phyloP scores from a whole-genome alignment of 2,329 filamentous ascomycete species.

The Pseudogymnoascus sp. region DNA sequence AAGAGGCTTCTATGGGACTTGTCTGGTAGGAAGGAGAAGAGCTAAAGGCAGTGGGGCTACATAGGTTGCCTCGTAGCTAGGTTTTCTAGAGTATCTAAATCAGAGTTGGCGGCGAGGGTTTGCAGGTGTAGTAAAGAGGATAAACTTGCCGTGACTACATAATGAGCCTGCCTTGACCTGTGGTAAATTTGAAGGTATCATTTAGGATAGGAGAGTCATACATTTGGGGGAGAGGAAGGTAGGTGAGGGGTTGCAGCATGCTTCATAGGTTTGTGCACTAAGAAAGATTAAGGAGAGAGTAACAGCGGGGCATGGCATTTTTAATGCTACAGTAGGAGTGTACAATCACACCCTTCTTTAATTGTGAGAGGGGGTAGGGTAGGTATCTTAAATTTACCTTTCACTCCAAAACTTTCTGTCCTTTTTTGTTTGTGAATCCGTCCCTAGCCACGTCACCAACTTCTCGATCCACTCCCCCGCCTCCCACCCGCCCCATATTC shows the following conservation, averaged over 20 bases:
- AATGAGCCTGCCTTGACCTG: background rate
- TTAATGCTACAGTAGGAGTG: background rate
- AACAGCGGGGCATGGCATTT: background rate
- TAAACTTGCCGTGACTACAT: background rate
- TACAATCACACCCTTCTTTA: background rate
- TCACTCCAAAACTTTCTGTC: background rate
- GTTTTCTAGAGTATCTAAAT: slow-evolving; percentile 3
- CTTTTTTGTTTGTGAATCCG: background rate
- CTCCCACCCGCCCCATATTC: background rate
- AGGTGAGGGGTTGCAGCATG: slow-evolving; percentile 3
- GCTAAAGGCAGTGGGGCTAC: slow-evolving; percentile 14
- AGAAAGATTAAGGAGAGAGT: background rate
- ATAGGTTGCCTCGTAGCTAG: slow-evolving; percentile 13
- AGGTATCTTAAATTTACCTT: background rate
- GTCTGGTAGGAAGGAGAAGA: no score
- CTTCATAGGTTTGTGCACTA: background rate
- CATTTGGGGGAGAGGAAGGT: slow-evolving; percentile 1
- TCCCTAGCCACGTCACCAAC: background rate
- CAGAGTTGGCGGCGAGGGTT: background rate
- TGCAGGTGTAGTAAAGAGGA: background rate
- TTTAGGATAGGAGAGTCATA: background rate
- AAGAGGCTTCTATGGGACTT: no score
- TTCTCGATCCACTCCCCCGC: background rate
- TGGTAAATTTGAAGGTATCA: background rate
- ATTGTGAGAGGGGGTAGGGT: no score